Conservation (phyloP, 345 rosid species). For the Garcia nutans region DNA sequence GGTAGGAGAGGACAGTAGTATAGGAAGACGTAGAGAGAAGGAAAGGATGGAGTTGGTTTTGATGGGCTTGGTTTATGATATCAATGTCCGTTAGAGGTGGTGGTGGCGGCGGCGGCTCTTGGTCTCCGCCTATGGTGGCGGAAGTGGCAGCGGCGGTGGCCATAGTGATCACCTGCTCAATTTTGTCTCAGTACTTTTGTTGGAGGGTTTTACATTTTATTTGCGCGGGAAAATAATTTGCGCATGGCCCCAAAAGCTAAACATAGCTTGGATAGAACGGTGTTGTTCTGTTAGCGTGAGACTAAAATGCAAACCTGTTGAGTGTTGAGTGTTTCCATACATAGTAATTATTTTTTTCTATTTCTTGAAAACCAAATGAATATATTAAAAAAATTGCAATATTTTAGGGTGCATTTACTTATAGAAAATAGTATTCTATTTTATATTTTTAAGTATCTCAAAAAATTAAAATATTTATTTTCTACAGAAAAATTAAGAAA, state of each 20-base stretch:
- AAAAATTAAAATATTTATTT: no score
- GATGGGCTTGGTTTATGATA: constrained; percentile 53
- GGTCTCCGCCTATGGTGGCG: constrained; percentile 11
- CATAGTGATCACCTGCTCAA: neutral
- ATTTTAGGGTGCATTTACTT: no score
- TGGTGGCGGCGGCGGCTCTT: constrained; percentile 6
- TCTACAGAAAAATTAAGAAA: no score
- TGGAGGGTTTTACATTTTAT: neutral
- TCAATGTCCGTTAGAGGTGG: constrained; percentile 51
- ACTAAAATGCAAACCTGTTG: no score
- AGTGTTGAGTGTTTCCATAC: no score
- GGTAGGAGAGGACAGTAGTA: constrained; percentile 48
- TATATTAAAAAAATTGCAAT: no score
- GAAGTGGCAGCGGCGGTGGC: constrained; percentile 27
- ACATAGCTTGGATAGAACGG: neutral
- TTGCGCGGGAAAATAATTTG: neutral
- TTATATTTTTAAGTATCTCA: no score
- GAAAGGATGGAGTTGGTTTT: constrained; percentile 45
- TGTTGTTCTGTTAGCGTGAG: neutral
- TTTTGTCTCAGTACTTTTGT: neutral
- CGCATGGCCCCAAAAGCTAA: neutral
- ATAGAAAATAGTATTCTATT: no score
- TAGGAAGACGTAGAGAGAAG: constrained; percentile 53
- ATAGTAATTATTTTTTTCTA: no score
- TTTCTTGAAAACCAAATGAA: no score